Evolutionary conservation across 768 basidiomycete genomes (phyloP).

Genomic region (Lactarius sanguifluus): DNA sequence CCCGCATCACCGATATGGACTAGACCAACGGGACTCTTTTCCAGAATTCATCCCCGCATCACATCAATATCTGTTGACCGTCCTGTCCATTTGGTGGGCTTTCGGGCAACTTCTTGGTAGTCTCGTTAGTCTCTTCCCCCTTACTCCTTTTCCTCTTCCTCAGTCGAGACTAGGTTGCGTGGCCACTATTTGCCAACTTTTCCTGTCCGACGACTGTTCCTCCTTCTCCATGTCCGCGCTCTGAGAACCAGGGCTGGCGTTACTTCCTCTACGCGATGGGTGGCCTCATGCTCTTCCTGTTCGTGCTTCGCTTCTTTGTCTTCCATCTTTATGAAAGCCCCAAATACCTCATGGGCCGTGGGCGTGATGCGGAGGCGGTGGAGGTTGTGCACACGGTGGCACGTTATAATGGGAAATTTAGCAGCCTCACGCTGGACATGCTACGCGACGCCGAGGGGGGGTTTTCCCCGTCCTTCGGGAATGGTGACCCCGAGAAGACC

Average conservation of each 20-base stretch:
- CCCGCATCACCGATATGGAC: no score
- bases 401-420: slow-evolving; percentile 53
- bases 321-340: slow-evolving; percentile 72
- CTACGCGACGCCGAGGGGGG: slow-evolving; percentile 36
- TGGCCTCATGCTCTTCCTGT: slow-evolving; percentile 63
- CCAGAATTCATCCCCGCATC: slow-evolving; percentile 67
- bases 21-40: background rate
- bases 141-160: background rate
- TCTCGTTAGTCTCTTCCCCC: slow-evolving; percentile 34
- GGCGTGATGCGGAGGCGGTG: slow-evolving; percentile 60
- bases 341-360: slow-evolving; percentile 69
- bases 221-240: slow-evolving; percentile 42
- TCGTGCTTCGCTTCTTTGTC: slow-evolving; percentile 59
- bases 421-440: slow-evolving; percentile 51
- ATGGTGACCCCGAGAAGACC: slow-evolving; percentile 22
- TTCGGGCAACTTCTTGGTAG: slow-evolving; percentile 68
- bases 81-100: slow-evolving; percentile 80
- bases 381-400: slow-evolving; percentile 65
- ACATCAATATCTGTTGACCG: slow-evolving; percentile 73
- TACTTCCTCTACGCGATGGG: slow-evolving; percentile 76
- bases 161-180: slow-evolving; percentile 50
- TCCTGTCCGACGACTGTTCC: slow-evolving; percentile 49
- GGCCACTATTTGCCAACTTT: slow-evolving; percentile 69
- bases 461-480: slow-evolving; percentile 9
- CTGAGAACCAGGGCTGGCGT: slow-evolving; percentile 70